phyloP scores from a whole-genome alignment of 1,284 basidiomycete species.

The Malassezia obtusa region DNA sequence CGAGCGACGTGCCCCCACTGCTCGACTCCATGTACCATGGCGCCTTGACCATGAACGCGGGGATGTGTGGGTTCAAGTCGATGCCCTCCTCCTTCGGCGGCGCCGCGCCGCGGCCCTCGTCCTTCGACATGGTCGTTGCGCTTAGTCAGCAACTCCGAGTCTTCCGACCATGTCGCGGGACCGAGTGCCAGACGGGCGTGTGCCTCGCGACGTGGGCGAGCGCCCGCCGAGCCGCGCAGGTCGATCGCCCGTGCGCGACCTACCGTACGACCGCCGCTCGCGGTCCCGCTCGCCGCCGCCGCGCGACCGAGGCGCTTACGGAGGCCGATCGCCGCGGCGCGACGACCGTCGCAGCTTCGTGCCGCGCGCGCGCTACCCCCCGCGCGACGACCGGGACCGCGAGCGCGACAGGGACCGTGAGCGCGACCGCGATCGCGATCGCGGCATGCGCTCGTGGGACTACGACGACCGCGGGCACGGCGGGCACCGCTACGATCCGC shows the following conservation, averaged over 20 bases:
- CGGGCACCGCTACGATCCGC: constrained; percentile 1
- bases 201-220: background rate
- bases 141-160: background rate
- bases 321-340: background rate
- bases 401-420: background rate
- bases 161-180: background rate
- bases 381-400: background rate
- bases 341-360: background rate
- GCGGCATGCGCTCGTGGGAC: constrained; percentile 4
- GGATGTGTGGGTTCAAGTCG: constrained; percentile 91
- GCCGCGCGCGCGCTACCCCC: background rate
- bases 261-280: background rate
- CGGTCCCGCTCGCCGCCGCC: constrained; percentile 6
- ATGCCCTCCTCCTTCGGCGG: background rate
- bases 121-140: background rate
- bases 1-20: constrained; percentile 69
- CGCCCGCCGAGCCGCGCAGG: background rate
- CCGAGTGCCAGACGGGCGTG: background rate
- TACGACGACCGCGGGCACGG: constrained; percentile 1
- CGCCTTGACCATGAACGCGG: constrained; percentile 61
- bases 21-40: constrained; percentile 94
- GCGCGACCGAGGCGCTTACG: background rate
- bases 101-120: constrained; percentile 62
- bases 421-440: constrained; percentile 1
- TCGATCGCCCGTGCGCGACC: background rate